Base-by-base conservation (phyloP, 345 rosid species). In the Cochlearia excelsa region DNA sequence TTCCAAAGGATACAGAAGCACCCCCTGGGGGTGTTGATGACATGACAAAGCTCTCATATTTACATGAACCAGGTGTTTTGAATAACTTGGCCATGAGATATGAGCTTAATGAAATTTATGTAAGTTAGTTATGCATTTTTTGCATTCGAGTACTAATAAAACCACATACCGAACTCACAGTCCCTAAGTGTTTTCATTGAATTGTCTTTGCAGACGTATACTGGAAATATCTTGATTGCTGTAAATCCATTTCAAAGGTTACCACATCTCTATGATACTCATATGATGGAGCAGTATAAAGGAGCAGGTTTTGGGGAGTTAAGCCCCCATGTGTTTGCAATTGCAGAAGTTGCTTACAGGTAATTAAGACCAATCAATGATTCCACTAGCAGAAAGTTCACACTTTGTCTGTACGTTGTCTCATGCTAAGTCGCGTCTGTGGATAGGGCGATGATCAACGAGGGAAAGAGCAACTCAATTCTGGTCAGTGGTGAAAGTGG, bases 401-500 rank as follows among this genome's bases (percentile, higher is more conserved):
- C n/a, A 30, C 40, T 45, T 68, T 64, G 30, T 34, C 38, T 9
- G 46, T 53, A 8, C 49, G 52, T 42, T 39, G 37, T 55, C 51
- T 70, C 33, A 76, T 76, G 66, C 75, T 74, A 23, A 42, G 26
- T 65, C 37, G 41, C 30, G 70, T 67, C 54, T 66, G 30, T 73
- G 45, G 29, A 65, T 54, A 93, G 99, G 85, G 97, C 89, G 67
- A 93, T 93, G 99, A 80, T 93, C 16, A 93, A 90, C 46, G 99
- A 93, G 73, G 97, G 96, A 57, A 93, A 90, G 80, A 93, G 97
- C 83, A 93, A 93, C 75, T 90, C 99, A n/a, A 93, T 93, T 79
- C 83, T 93, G 55, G 99, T 93, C 41, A 93, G 99, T 79, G 99
- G 99, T 68, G 99, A 93, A 83, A 93, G 99, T 67, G 99, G 99